Percentiles rank a stretch among this genome's conserved stretches.
Evolutionary conservation across 1,284 basidiomycete species (phyloP).

Genomic region (Leccinum solheimii): DNA sequence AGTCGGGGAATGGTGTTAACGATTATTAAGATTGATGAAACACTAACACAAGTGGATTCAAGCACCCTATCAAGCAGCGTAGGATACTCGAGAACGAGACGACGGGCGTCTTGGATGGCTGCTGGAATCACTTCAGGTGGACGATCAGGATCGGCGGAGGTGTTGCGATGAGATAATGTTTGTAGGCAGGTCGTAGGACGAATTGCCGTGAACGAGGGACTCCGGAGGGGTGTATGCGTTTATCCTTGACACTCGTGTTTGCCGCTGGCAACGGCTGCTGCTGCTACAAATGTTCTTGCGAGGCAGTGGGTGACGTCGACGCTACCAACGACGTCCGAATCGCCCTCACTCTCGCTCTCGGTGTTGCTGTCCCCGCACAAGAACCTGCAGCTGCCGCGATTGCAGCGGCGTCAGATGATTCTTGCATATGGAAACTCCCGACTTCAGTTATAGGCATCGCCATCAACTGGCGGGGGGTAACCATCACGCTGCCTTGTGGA

Average conservation of each 20-base stretch:
- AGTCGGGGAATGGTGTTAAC: too few species aligned
- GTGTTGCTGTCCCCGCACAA: constrained; percentile 37
- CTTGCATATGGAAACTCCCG: too few species aligned
- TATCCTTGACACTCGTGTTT: constrained; percentile 4
- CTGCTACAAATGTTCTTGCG: constrained; percentile 21
- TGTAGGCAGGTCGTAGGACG: constrained; percentile 82
- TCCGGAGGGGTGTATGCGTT: constrained; percentile 17
- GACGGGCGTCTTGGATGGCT: constrained; percentile 52
- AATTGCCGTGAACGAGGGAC: constrained; percentile 56
- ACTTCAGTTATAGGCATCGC: too few species aligned
- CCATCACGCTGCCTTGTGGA: too few species aligned
- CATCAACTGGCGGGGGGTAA: too few species aligned
- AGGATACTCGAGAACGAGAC: constrained; percentile 50
- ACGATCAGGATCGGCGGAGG: constrained; percentile 89
- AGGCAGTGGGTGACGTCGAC: constrained; percentile 37
- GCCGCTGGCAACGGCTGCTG: constrained; percentile 20
- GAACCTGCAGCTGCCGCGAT: too few species aligned
- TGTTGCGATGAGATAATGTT: constrained; percentile 87
- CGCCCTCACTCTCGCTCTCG: constrained; percentile 43
- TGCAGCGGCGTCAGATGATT: too few species aligned
- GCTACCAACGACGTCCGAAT: constrained; percentile 44
- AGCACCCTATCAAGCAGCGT: too few species aligned
- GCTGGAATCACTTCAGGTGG: constrained; percentile 93
- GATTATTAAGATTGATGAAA: too few species aligned
- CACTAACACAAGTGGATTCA: too few species aligned